Evolutionary conservation across 108 stramenopile genomes (phyloP), one percentile per base, ranked within the genome.

Genomic region (Craspedostauros australis): DNA sequence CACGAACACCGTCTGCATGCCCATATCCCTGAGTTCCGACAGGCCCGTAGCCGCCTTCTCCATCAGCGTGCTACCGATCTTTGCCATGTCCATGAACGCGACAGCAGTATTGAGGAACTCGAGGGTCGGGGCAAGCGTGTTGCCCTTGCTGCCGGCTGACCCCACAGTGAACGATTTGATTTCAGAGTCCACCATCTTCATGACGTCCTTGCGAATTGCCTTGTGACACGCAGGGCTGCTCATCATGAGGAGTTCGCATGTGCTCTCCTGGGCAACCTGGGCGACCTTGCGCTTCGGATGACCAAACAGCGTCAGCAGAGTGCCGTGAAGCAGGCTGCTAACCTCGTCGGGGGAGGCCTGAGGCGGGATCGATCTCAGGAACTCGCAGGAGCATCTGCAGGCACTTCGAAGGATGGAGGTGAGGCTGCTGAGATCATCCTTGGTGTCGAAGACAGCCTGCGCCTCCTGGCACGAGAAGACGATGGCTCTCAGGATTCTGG

Each of bases 271-370:
- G 0, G 84, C 79, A 6, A 65, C 64, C 48, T 74, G 79, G 29
- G 74, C 67, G 5, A 86, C 81, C 20, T 72, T 76, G 0, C 76
- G 68, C 20, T 79, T 39, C 0, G 19, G 19, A 62, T 85, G 82
- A n/a, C 76, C 39, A 39, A 76, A 50, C 22, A 78, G 59, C 8
- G 54, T 33, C 0, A 82, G 26, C 8, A 89, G 39, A 14, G 87
- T 84, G 6, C 41, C 65, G 6, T 58, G 61, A 21, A 80, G 57
- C 28, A 79, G 46, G 21, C 61, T 34, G 26, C 30, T 24, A 12
- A 73, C 54, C 16, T 39, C 8, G 5, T 61, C 43, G 26, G 50
- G 56, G 19, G 59, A 50, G 5, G 25, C 22, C 2, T 22, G 23
- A 9, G 12, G 11, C 33, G 62, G 46, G 12, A 57, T 8, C 6